Base-by-base conservation (phyloP, 78 protist species). In the Guillardia theta region DNA sequence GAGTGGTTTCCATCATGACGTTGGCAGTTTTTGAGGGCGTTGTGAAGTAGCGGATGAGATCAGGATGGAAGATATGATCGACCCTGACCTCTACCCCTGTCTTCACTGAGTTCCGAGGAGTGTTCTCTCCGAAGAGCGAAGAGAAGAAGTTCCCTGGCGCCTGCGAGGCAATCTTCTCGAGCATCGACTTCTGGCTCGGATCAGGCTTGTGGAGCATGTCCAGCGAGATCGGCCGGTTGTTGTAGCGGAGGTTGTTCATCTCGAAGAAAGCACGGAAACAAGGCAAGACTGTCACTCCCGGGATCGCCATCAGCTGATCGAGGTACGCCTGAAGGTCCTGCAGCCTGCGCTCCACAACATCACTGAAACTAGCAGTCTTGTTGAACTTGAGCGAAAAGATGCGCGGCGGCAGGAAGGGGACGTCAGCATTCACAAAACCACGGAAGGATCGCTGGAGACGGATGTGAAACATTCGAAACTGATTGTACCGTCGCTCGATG, bases 321-420 rank as follows among this genome's bases (percentile, higher is more conserved):
- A 70, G 83, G 83, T 70, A 70, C n/a, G 41, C 83, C 83, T 70
- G 83, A 15, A 70, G 83, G 4, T 15, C 83, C 83, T 70, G 83
- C 10, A 70, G 41, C 41, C 83, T 15, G 58, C 58, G 39, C 70
- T 30, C 39, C 70, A 24, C 2, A 24, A 30, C 6, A 8, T 0
- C 70, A 1, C 70, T 6, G 39, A 1, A 30, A 24, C 70, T 30
- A 58, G 4, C 58, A 50, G 58, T 15, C 15, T 15, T 15, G 58
- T 15, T 50, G 58, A 10, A 50, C 10, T 10, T 15, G 58, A 50
- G 58, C 58, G n/a, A 50, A 15, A 15, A 10, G 58, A 15, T 15
- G 58, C 10, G 58, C 58, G 58, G 15, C 30, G 15, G 58, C 10
- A 15, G 15, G 58, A 10, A 15, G 30, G 15, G 58, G 15, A 15